Conservation (phyloP, 2,329 filamentous ascomycete species). For the Clarireedia homoeocarpa region DNA sequence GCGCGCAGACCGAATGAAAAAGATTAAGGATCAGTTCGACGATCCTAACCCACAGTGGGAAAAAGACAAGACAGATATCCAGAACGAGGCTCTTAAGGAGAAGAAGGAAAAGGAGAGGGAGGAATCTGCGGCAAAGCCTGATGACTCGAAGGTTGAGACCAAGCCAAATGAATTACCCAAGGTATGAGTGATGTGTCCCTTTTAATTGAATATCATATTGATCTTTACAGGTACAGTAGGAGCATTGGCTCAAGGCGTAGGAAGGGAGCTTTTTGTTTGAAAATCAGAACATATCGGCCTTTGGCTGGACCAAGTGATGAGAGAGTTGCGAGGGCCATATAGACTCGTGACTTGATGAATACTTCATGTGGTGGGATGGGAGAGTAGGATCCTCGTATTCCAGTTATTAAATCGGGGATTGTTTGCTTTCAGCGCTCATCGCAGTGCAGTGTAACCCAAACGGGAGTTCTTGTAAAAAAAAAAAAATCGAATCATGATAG, state of each 20-base stretch:
- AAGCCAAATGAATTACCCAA: conserved; percentile 11
- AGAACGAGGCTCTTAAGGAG: conserved; percentile 56
- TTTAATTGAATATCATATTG: not conserved
- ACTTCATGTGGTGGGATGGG: not conserved
- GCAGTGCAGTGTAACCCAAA: conserved; percentile 16
- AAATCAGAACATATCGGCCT: not conserved
- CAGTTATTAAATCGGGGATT: conserved; percentile 14
- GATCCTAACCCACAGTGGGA: conserved; percentile 77
- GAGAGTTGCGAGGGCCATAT: not conserved
- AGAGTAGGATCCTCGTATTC: conserved; percentile 10
- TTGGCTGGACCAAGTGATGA: conserved; percentile 1
- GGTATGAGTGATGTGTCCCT: conserved; percentile 11
- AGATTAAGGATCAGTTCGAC: conserved; percentile 73
- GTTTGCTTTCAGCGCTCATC: conserved; percentile 10
- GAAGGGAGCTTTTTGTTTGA: conserved; percentile 6
- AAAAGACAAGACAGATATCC: conserved; percentile 76
- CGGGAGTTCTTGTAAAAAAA: conserved; percentile 25
- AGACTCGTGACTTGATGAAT: conserved; percentile 3
- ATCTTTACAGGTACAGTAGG: conserved; percentile 5
- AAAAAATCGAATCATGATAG: conserved; percentile 15
- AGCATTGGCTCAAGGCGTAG: conserved; percentile 1
- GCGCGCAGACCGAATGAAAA: conserved; percentile 63
- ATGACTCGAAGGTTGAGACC: not conserved
- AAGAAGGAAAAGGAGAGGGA: conserved; percentile 30
- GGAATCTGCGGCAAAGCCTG: conserved; percentile 7